Base-by-base conservation (phyloP, 805 yeast species). In the Blastobotrys attinorum region DNA sequence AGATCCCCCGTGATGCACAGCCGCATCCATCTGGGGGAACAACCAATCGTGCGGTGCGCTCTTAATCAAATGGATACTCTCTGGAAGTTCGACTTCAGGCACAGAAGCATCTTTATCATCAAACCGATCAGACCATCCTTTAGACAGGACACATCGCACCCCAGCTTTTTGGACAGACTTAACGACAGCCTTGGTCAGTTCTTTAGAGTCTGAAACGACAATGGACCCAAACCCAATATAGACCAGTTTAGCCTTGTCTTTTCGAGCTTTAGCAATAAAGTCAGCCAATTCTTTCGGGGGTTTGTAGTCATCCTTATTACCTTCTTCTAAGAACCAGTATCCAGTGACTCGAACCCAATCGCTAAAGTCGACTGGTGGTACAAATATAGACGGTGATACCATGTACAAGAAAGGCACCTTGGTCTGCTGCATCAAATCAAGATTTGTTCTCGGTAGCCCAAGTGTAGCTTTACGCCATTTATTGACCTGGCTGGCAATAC, bases 261-360 rank as follows among this genome's bases (percentile, higher is more conserved):
- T 55, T 39, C 71, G 66, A 0, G 97, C 96, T 39, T 65, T 60
- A 11, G 64, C 55, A 36, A 90, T 77, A 55, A 90, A 90, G 4
- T 67, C 66, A 0, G 63, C 48, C 33, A 90, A 62, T 10, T 65
- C 77, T 6, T 62, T 52, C 1, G 87, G 83, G 2, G 96, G 94
- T 2, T 63, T 58, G 58, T 76, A 85, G 4, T 64, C 61, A 2
- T 63, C 62, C 23, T 72, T 69, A 25, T 56, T 57, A 1, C 75
- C 74, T 53, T 84, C 89, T 55, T 88, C 82, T 53, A 90, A 67
- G 54, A 87, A 85, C 97, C 97, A 90, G 59, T 90, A 90, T 0
- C 97, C 97, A 0, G 96, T 85, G 8, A 89, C 95, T 53, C 74
- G 83, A n/a, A 90, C 76, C 97, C 97, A 90, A 59, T 87, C 96